Percentiles rank a stretch among this genome's conserved stretches.
Conservation (phyloP, 208 protist species). For the Phytomonas francai region DNA sequence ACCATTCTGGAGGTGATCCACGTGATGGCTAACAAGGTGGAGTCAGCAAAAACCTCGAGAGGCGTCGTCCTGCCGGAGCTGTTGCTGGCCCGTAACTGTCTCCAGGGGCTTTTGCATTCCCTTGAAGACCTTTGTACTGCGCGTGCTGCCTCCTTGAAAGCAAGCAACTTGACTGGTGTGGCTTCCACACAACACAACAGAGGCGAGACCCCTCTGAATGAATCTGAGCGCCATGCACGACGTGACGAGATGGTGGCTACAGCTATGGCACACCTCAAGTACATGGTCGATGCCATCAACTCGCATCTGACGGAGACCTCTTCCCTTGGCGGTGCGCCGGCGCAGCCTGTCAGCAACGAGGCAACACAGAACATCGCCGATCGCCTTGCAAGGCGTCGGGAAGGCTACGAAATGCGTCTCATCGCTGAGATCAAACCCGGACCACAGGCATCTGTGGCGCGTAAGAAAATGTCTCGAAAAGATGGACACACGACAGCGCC, state of each 20-base stretch:
- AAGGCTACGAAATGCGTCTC: constrained; percentile 35
- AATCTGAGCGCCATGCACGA: constrained; percentile 26
- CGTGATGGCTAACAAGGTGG: background rate
- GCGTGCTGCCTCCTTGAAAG: constrained; percentile 9
- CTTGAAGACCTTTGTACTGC: constrained; percentile 28
- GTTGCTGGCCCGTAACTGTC: constrained; percentile 8
- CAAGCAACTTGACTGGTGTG: background rate
- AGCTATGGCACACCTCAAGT: constrained; percentile 38
- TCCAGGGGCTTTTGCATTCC: constrained; percentile 10
- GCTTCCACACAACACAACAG: background rate
- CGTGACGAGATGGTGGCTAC: constrained; percentile 53
- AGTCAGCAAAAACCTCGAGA: constrained; percentile 16
- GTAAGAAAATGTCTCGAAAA: background rate
- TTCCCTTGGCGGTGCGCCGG: constrained; percentile 20
- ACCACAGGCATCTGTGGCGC: background rate
- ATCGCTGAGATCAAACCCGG: constrained; percentile 11
- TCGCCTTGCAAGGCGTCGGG: constrained; percentile 38
- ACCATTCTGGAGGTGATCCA: constrained; percentile 51
- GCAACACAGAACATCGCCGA: constrained; percentile 50
- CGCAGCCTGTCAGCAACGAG: constrained; percentile 19
- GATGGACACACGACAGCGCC: background rate
- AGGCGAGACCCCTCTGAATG: constrained; percentile 7
- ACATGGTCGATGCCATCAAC: constrained; percentile 73
- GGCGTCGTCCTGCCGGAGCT: constrained; percentile 25
- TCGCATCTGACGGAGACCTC: constrained; percentile 48